These are phyloP conservation scores for Quercus robur DNA, from an alignment of 306 rosid genomes.

Conservation along the genomic window DNA sequence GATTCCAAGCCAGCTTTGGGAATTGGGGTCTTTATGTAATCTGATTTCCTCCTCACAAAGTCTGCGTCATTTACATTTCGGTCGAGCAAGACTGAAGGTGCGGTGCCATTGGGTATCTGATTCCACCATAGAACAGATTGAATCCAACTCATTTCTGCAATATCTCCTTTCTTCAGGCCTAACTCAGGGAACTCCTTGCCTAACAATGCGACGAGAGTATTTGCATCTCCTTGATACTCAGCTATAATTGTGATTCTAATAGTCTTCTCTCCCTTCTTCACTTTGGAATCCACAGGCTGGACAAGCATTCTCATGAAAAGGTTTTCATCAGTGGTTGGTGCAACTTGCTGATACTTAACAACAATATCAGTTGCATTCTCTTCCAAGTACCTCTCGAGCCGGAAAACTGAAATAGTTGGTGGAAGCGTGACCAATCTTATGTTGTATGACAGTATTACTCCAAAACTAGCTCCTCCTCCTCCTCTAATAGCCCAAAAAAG, in stretches of 20 bases:
- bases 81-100: background rate
- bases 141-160: slow-evolving; percentile 24
- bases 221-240: slow-evolving; percentile 9
- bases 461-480: slow-evolving; percentile 69
- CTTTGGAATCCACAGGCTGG: slow-evolving; percentile 7
- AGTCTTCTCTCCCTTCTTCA: background rate
- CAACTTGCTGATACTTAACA: slow-evolving; percentile 24
- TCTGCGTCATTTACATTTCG: background rate
- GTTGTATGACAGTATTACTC: slow-evolving; percentile 49
- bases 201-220: slow-evolving; percentile 13
- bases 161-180: slow-evolving; percentile 19
- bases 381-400: slow-evolving; percentile 31
- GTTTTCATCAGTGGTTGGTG: slow-evolving; percentile 6
- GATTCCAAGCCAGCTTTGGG: slow-evolving; percentile 22
- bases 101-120: background rate
- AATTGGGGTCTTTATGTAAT: slow-evolving; percentile 29
- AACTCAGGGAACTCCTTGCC: slow-evolving; percentile 20
- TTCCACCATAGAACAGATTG: slow-evolving; percentile 23
- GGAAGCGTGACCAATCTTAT: slow-evolving; percentile 46
- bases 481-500: slow-evolving; percentile 57
- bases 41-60: slow-evolving; percentile 24
- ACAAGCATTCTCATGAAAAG: slow-evolving; percentile 23
- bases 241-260: slow-evolving; percentile 10
- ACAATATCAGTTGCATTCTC: slow-evolving; percentile 25
- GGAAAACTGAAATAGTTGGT: slow-evolving; percentile 39